Percentiles rank a stretch among this genome's conserved stretches.
Conservation (phyloP, 257 asterid genomes). For the Sherardia arvensis region DNA sequence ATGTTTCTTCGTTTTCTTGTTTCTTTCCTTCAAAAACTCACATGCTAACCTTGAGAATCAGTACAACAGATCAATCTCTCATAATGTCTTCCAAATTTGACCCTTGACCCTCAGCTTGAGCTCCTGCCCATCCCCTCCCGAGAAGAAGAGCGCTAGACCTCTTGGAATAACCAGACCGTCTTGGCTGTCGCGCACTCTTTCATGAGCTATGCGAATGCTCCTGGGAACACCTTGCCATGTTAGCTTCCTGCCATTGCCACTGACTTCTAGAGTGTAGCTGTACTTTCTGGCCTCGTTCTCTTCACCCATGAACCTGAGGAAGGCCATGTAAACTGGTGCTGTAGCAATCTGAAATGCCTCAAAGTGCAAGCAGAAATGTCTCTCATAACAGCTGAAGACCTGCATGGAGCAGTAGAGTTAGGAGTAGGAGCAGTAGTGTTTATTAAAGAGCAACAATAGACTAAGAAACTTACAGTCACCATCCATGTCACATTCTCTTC, state of each 20-base stretch:
- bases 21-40: neutral
- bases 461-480: slow-evolving; percentile 91
- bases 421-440: neutral
- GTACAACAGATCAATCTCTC: slow-evolving; percentile 18
- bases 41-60: slow-evolving; percentile 6
- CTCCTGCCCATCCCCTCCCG: slow-evolving; percentile 54
- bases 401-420: slow-evolving; percentile 15
- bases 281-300: slow-evolving; percentile 59
- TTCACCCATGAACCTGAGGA: slow-evolving; percentile 84
- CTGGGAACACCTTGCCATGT: slow-evolving; percentile 88
- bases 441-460: slow-evolving; percentile 5
- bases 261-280: slow-evolving; percentile 67
- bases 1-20: neutral
- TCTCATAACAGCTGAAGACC: slow-evolving; percentile 82
- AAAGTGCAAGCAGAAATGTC: slow-evolving; percentile 73
- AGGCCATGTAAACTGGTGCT: slow-evolving; percentile 81
- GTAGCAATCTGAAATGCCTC: slow-evolving; percentile 69
- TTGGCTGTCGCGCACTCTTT: slow-evolving; percentile 62
- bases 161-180: slow-evolving; percentile 73
- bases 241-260: slow-evolving; percentile 59
- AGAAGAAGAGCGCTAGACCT: slow-evolving; percentile 62
- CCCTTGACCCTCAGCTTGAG: slow-evolving; percentile 75
- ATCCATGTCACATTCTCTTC: slow-evolving; percentile 83
- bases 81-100: slow-evolving; percentile 61
- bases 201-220: slow-evolving; percentile 71